Evolutionary conservation across 805 yeast genomes (phyloP), one percentile per base, ranked within the genome.

Genomic region (Pichia eremophila): DNA sequence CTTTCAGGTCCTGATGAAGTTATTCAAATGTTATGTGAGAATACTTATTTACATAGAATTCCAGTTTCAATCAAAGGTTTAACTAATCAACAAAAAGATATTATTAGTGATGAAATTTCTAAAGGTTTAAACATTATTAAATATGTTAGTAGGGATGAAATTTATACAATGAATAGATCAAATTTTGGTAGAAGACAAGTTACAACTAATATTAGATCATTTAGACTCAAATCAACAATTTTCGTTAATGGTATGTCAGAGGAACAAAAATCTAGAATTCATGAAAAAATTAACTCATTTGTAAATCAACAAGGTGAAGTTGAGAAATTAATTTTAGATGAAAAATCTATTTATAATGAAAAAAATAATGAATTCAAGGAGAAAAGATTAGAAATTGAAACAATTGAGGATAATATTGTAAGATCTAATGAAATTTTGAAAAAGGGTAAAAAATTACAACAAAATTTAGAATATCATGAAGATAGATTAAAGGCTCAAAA

Each of bases 1-100:
- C 57, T 91, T 3, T 63, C 66, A 3, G 98, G 96, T 0, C 95
- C 96, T 1, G 58, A 63, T 7, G 74, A 75, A 10, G 95, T 91
- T 1, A 59, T 87, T 44, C 71, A 73, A 46, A 87, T 85, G 88
- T 70, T 90, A 32, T 79, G 84, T 53, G 81, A 77, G 51, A 65
- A 65, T 36, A 71, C 74, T 41, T 63, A 67, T 37, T 61, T 79
- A 17, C 72, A 78, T 51, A 61, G 63, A 46, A 76, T 86, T 29
- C 96, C 97, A 0, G 81, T 83, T 7, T 59, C 85, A 0, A 63
- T 67, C 15, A 65, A 60, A n/a, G 74, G 72, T 2, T 59, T 83
- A 37, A 56, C 70, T 10, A 64, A 65, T 10, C 53, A 59, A 6
- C 75, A 75, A 50, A 61, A 72, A 35, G 57, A 60, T 22, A 15